phyloP scores from a whole-genome alignment of 2,329 filamentous ascomycete species.

The Plenodomus biglobosus region DNA sequence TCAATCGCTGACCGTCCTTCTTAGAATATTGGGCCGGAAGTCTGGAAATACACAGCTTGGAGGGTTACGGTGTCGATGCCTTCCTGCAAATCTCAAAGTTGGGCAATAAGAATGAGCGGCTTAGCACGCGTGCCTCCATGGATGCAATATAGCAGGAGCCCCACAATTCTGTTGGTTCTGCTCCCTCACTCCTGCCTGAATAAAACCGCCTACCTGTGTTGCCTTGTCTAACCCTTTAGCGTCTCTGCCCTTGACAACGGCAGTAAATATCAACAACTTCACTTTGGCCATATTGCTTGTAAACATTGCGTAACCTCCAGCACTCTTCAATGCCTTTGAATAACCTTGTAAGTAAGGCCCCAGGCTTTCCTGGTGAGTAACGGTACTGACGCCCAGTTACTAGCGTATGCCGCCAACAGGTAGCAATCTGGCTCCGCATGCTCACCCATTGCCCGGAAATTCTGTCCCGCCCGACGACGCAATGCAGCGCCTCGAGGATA shows the following conservation, averaged over 20 bases:
- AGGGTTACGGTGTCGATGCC: conserved; percentile 93
- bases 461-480: not conserved
- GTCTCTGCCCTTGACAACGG: no score
- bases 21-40: conserved; percentile 93
- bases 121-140: conserved; percentile 63
- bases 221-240: no score
- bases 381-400: not conserved
- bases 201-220: no score
- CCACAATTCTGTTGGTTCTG: not conserved
- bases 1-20: not conserved
- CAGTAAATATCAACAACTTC: not conserved
- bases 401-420: conserved; percentile 7
- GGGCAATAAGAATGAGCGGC: conserved; percentile 96
- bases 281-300: not conserved
- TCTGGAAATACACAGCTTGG: conserved; percentile 85
- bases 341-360: not conserved
- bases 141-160: conserved; percentile 47
- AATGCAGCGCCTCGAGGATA: conserved; percentile 4
- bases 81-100: conserved; percentile 96
- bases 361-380: no score
- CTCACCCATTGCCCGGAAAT: conserved; percentile 16
- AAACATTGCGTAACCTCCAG: not conserved
- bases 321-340: not conserved
- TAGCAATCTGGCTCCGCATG: conserved; percentile 7
- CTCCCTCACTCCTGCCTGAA: not conserved